Evolutionary conservation across 2,329 filamentous ascomycete genomes (phyloP).

Genomic region (Cladosporium halotolerans): DNA sequence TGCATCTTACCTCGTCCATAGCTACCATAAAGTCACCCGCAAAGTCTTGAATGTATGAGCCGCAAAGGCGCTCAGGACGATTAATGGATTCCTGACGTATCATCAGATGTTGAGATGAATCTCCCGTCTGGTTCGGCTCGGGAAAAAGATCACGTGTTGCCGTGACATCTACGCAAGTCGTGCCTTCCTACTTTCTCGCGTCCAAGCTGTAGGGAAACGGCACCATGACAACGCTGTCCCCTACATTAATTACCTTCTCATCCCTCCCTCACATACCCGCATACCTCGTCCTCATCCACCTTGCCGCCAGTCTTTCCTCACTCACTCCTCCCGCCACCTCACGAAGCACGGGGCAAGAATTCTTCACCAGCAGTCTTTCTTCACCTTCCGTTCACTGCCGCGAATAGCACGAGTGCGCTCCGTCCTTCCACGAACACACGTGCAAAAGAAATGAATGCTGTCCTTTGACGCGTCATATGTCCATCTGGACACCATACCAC

Average conservation of each 20-base stretch:
- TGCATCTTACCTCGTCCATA: too few relatives aligned
- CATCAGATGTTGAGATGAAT: too few relatives aligned
- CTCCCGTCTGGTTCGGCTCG: too few relatives aligned
- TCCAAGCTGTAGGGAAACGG: too few relatives aligned
- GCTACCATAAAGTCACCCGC: too few relatives aligned
- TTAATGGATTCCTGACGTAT: too few relatives aligned
- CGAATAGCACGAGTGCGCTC: background rate
- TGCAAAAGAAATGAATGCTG: background rate
- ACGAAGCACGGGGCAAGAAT: background rate
- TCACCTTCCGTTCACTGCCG: background rate
- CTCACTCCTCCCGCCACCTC: background rate
- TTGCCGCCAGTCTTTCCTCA: background rate
- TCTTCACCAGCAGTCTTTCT: background rate
- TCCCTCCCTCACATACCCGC: background rate
- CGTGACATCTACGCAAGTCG: background rate
- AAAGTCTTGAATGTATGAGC: too few relatives aligned
- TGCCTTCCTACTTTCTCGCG: background rate
- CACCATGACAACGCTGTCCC: too few relatives aligned
- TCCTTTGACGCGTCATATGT: background rate
- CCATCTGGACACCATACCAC: background rate
- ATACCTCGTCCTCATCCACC: background rate
- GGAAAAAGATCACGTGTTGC: too few relatives aligned
- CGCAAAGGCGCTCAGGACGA: too few relatives aligned
- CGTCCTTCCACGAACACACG: background rate
- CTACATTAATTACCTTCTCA: background rate